phyloP scores from a whole-genome alignment of 257 asterid species.

The Fraxinus excelsior region DNA sequence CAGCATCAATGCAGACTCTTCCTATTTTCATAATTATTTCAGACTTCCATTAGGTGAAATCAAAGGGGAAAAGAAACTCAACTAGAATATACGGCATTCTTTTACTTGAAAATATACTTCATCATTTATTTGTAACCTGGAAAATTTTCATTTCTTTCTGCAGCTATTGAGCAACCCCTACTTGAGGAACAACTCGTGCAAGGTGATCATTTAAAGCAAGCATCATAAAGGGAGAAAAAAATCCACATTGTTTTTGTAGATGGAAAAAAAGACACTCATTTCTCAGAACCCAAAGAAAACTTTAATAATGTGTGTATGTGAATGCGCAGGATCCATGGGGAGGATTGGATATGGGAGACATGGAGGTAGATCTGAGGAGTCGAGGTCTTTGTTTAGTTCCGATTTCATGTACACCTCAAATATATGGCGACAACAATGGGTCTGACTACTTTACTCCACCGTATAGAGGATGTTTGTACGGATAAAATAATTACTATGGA shows the following conservation, averaged over 20 bases:
- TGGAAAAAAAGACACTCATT: background rate
- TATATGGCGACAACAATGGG: constrained; percentile 22
- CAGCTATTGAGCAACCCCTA: constrained; percentile 36
- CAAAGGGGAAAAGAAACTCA: too few relatives aligned
- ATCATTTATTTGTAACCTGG: background rate
- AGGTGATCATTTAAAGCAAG: constrained; percentile 16
- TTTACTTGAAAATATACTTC: too few relatives aligned
- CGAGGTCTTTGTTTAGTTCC: constrained; percentile 43
- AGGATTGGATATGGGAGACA: constrained; percentile 19
- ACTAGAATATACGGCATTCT: too few relatives aligned
- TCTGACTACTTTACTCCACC: constrained; percentile 33
- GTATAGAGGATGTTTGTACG: constrained; percentile 29
- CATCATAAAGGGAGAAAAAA: background rate
- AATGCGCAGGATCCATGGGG: constrained; percentile 18
- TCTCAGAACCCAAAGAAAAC: background rate
- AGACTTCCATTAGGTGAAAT: too few relatives aligned
- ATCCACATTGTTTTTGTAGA: background rate
- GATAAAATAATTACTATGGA: constrained; percentile 13
- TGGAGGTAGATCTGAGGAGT: constrained; percentile 23
- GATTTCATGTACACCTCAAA: constrained; percentile 30
- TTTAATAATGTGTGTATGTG: too few relatives aligned
- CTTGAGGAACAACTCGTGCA: constrained; percentile 25
- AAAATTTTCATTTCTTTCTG: background rate
- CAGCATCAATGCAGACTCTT: background rate
- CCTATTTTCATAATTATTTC: background rate